Percentiles rank a stretch among this genome's conserved stretches.
Conservation (phyloP, 371 early-diverging fungal species). For the Catenaria anguillulae region DNA sequence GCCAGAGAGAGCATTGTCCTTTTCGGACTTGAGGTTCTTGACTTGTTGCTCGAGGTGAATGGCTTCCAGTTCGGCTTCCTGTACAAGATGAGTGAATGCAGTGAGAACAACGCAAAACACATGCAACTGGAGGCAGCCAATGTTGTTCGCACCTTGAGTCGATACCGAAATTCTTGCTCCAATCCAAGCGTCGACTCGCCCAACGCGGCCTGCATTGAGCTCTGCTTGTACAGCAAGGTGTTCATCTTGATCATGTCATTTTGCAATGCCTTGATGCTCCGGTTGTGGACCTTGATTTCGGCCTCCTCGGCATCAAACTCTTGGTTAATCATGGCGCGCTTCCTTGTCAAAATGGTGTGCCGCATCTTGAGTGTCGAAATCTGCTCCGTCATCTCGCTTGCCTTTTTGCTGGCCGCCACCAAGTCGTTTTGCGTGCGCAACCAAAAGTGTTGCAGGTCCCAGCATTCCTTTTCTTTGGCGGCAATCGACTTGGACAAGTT, state of each 20-base stretch:
- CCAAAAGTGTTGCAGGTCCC: slow-evolving; percentile 35
- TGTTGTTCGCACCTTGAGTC: slow-evolving; percentile 22
- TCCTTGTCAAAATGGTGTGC: slow-evolving; percentile 28
- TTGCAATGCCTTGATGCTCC: slow-evolving; percentile 30
- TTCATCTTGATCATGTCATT: slow-evolving; percentile 40
- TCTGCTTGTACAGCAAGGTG: slow-evolving; percentile 29
- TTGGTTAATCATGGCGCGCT: slow-evolving; percentile 13
- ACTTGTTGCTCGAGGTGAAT: slow-evolving; percentile 26
- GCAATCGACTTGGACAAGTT: slow-evolving; percentile 27
- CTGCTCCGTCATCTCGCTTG: slow-evolving; percentile 23
- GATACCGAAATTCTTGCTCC: slow-evolving; percentile 33
- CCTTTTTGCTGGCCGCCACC: slow-evolving; percentile 24
- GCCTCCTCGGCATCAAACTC: slow-evolving; percentile 18
- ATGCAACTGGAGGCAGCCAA: slow-evolving; percentile 1
- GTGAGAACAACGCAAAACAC: background rate
- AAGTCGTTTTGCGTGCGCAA: slow-evolving; percentile 36
- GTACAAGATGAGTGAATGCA: background rate
- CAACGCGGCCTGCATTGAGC: slow-evolving; percentile 20
- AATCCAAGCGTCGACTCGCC: slow-evolving; percentile 34
- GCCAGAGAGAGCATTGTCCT: slow-evolving; percentile 27
- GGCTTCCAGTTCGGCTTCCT: slow-evolving; percentile 31
- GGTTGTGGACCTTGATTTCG: slow-evolving; percentile 28
- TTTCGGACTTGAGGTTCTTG: slow-evolving; percentile 25
- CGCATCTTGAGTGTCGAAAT: slow-evolving; percentile 28
- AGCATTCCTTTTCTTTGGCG: slow-evolving; percentile 30